Evolutionary conservation across 345 rosid species (phyloP).

Genomic region (Eucalyptus globulus): DNA sequence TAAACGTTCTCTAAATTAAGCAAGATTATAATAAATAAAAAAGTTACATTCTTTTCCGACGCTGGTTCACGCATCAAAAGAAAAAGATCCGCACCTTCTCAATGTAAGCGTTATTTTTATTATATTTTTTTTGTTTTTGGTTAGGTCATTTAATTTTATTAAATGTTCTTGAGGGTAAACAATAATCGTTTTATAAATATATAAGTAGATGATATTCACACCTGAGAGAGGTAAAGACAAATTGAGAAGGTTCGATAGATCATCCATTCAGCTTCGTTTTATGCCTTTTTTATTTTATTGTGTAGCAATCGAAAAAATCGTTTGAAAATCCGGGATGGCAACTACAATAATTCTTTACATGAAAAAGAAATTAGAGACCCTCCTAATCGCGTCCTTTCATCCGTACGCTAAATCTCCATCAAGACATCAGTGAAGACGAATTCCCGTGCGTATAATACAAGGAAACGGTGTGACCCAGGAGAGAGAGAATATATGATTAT

Average conservation of each 20-base stretch:
- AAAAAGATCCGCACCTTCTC: background rate
- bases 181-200: background rate
- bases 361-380: background rate
- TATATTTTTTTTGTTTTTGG: rapidly evolving
- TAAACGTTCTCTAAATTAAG: background rate
- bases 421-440: background rate
- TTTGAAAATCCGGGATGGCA: background rate
- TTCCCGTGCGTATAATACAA: background rate
- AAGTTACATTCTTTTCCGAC: too few species aligned
- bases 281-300: background rate
- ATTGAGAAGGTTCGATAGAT: background rate
- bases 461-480: background rate
- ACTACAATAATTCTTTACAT: background rate
- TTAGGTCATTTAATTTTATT: background rate
- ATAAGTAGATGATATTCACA: background rate
- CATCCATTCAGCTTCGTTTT: background rate
- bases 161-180: background rate
- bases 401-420: background rate
- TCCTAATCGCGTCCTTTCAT: background rate
- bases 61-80: background rate
- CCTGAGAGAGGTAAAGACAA: background rate
- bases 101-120: background rate
- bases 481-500: background rate
- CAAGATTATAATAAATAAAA: background rate
- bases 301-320: background rate